A percentile compares a stretch with the other conserved stretches of the same genome.
Evolutionary conservation across 1,284 basidiomycete species (phyloP).

Genomic region (Tylopilus sp.): DNA sequence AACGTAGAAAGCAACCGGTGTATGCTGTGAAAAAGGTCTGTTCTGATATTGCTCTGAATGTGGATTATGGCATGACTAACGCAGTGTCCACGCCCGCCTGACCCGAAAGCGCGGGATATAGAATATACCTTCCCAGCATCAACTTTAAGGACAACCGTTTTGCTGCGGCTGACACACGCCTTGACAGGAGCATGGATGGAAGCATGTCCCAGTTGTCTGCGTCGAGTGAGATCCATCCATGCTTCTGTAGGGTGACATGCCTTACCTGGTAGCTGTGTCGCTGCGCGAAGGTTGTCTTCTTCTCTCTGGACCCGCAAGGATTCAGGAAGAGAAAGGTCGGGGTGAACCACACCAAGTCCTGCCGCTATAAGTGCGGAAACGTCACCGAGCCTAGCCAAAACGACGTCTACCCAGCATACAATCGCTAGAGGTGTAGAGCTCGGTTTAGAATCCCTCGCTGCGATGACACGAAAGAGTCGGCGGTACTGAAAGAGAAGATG

Average conservation of each 20-base stretch:
- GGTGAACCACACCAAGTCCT: conserved; percentile 23
- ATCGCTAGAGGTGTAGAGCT: conserved; percentile 31
- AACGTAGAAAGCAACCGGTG: conserved; percentile 16
- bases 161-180: conserved; percentile 52
- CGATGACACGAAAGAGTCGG: conserved; percentile 43
- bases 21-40: conserved; percentile 16
- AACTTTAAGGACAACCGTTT: conserved; percentile 53
- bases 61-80: conserved; percentile 18
- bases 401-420: conserved; percentile 58
- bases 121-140: conserved; percentile 49
- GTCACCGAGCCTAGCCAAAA: conserved; percentile 52
- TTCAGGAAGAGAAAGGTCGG: conserved; percentile 21
- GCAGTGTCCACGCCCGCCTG: conserved; percentile 9
- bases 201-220: conserved; percentile 48
- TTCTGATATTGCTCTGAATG: neutral
- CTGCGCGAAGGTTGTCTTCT: conserved; percentile 50
- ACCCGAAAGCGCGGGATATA: conserved; percentile 36
- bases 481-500: conserved; percentile 48
- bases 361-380: conserved; percentile 37
- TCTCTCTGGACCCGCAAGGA: conserved; percentile 41
- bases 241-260: neutral
- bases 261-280: conserved; percentile 61
- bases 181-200: conserved; percentile 42
- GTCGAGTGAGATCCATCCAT: conserved; percentile 8
- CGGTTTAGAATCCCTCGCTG: conserved; percentile 29